Evolutionary conservation across 257 asterid species (phyloP).

Genomic region (Ballota nigra): DNA sequence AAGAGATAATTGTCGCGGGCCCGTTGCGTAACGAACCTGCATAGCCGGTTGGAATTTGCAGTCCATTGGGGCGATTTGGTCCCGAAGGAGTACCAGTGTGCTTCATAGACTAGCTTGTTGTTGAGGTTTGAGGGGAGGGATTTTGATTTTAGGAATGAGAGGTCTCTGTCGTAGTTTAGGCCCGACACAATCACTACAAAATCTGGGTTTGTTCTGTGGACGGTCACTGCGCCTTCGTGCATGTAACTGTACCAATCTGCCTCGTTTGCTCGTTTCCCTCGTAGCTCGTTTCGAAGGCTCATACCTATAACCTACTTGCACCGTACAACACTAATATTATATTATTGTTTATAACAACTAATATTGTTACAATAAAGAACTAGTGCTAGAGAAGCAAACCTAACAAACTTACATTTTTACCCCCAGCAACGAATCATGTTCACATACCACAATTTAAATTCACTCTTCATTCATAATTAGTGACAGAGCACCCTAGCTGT

Average conservation of each 20-base stretch:
- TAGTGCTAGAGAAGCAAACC: too few relatives aligned
- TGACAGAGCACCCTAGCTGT: too few relatives aligned
- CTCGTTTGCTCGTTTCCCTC: constrained; percentile 45
- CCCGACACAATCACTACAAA: constrained; percentile 67
- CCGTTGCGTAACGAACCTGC: constrained; percentile 7
- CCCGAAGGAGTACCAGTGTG: constrained; percentile 62
- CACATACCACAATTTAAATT: too few relatives aligned
- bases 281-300: constrained; percentile 77
- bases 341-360: too few relatives aligned
- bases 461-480: too few relatives aligned
- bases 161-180: constrained; percentile 34
- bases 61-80: constrained; percentile 22
- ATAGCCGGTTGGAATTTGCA: constrained; percentile 28
- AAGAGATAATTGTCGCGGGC: constrained; percentile 35
- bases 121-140: constrained; percentile 30
- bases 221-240: constrained; percentile 46
- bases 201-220: constrained; percentile 47
- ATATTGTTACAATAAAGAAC: too few relatives aligned
- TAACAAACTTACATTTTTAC: too few relatives aligned
- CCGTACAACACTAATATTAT: too few relatives aligned
- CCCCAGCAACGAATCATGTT: too few relatives aligned
- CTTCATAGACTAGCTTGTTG: constrained; percentile 61
- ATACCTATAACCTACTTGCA: constrained; percentile 73
- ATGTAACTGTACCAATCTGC: constrained; percentile 56
- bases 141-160: constrained; percentile 32